phyloP scores from a whole-genome alignment of 1,284 basidiomycete genomes.

The Tranzscheliella williamsii region DNA sequence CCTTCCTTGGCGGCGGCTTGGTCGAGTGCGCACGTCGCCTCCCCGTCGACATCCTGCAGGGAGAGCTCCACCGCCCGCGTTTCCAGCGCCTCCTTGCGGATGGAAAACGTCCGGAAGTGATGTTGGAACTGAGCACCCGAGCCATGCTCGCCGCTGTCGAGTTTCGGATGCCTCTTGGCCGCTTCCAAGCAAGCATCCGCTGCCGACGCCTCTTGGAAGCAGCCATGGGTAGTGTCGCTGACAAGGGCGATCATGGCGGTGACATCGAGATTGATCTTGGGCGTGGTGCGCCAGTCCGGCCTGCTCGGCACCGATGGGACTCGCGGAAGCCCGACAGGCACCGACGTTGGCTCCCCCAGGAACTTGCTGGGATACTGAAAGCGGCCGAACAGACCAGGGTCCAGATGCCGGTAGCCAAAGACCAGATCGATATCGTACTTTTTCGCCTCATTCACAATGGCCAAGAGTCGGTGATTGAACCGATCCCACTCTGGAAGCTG shows the following conservation, averaged over 20 bases:
- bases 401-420: slow-evolving; percentile 14
- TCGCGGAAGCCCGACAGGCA: slow-evolving; percentile 6
- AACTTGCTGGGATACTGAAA: slow-evolving; percentile 3
- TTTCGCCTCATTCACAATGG: slow-evolving; percentile 16
- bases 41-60: slow-evolving; percentile 14
- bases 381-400: neutral
- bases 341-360: neutral
- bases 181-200: slow-evolving; percentile 2
- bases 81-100: slow-evolving; percentile 31
- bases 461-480: slow-evolving; percentile 25
- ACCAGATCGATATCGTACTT: slow-evolving; percentile 16
- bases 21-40: slow-evolving; percentile 15
- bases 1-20: slow-evolving; percentile 26
- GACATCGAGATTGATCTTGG: slow-evolving; percentile 48
- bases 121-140: slow-evolving; percentile 18
- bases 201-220: slow-evolving; percentile 4
- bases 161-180: slow-evolving; percentile 13
- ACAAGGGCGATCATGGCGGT: slow-evolving; percentile 50
- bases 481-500: slow-evolving; percentile 32
- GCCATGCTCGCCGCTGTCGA: slow-evolving; percentile 10
- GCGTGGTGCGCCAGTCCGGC: slow-evolving; percentile 18
- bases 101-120: slow-evolving; percentile 34
- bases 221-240: slow-evolving; percentile 45
- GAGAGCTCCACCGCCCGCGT: slow-evolving; percentile 24
- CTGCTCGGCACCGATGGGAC: slow-evolving; percentile 20